Percentiles rank a stretch among this genome's conserved stretches.
Evolutionary conservation across 495 filamentous ascomycete genomes (phyloP).

Genomic region (Hyaloscypha hepaticicola): DNA sequence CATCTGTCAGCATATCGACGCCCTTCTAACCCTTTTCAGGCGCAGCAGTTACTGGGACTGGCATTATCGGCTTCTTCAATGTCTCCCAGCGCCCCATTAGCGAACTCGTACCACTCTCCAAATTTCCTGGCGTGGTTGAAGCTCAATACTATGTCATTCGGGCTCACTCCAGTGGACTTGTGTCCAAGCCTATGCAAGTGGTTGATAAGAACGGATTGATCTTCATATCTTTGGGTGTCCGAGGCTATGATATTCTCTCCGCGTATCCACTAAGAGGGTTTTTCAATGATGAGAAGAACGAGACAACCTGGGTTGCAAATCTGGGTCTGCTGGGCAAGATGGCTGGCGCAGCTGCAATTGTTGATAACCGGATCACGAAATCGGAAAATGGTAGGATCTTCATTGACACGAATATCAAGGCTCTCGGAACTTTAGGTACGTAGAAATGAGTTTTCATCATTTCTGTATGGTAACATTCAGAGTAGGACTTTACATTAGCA

Average conservation of each 20-base stretch:
- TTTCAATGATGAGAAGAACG: conserved; percentile 39
- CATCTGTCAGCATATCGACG: not conserved
- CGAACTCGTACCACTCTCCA: conserved; percentile 64
- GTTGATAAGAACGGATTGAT: conserved; percentile 45
- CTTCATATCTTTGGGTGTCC: conserved; percentile 55
- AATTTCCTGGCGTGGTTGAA: conserved; percentile 67
- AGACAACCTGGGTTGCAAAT: conserved; percentile 53
- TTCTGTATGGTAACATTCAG: not conserved
- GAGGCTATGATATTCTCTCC: conserved; percentile 80
- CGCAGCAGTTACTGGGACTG: conserved; percentile 62
- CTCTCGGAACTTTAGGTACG: conserved; percentile 73
- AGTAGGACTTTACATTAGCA: conserved; percentile 68
- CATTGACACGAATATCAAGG: conserved; percentile 70
- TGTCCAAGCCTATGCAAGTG: conserved; percentile 50
- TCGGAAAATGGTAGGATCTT: conserved; percentile 59
- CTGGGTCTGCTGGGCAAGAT: conserved; percentile 86
- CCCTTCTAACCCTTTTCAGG: conserved; percentile 41
- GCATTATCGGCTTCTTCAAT: conserved; percentile 85
- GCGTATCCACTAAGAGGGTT: conserved; percentile 65
- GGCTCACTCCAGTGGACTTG: conserved; percentile 64
- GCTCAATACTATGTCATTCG: conserved; percentile 65
- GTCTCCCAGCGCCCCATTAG: conserved; percentile 53
- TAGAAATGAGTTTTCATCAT: no score
- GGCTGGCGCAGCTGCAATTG: conserved; percentile 79
- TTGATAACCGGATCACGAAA: conserved; percentile 54